A percentile compares a stretch with the other conserved stretches of the same genome.
Conservation (phyloP, 331 rosid species). For the Spiraea crenata region DNA sequence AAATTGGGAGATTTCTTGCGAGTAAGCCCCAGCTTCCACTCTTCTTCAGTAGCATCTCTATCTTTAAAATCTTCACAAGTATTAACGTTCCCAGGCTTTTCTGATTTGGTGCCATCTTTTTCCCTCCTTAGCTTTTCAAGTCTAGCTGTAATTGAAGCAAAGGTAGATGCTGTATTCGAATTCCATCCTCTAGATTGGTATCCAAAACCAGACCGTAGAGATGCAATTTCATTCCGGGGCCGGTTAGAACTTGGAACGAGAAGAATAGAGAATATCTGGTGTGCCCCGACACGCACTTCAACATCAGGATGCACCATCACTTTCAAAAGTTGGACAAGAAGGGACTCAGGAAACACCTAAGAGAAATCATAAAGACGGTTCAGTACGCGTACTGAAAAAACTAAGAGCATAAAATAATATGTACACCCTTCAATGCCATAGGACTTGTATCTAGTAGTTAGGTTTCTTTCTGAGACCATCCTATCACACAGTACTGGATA, state of each 20-base stretch:
- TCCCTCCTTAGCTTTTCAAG: constrained; percentile 91
- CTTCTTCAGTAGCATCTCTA: constrained; percentile 49
- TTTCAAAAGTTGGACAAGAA: constrained; percentile 82
- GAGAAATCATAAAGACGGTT: constrained; percentile 14
- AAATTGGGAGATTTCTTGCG: constrained; percentile 66
- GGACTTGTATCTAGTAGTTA: neutral
- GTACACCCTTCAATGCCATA: neutral
- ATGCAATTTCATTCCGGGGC: constrained; percentile 46
- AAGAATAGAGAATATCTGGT: constrained; percentile 81
- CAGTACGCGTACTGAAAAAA: neutral
- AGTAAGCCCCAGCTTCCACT: constrained; percentile 60
- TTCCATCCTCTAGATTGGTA: constrained; percentile 60
- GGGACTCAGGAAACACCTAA: constrained; percentile 89
- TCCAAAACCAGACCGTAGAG: constrained; percentile 49
- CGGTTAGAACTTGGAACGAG: constrained; percentile 64
- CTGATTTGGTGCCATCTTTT: constrained; percentile 53
- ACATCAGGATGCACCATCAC: constrained; percentile 83
- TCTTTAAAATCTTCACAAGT: constrained; percentile 49
- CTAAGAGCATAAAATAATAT: neutral
- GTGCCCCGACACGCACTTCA: constrained; percentile 90
- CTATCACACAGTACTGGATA: neutral
- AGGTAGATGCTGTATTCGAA: constrained; percentile 65
- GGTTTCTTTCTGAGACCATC: neutral
- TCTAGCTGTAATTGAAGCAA: constrained; percentile 85
- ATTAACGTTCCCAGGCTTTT: constrained; percentile 34